Evolutionary conservation across 306 rosid genomes (phyloP).

Genomic region (Psophocarpus tetragonolobus): DNA sequence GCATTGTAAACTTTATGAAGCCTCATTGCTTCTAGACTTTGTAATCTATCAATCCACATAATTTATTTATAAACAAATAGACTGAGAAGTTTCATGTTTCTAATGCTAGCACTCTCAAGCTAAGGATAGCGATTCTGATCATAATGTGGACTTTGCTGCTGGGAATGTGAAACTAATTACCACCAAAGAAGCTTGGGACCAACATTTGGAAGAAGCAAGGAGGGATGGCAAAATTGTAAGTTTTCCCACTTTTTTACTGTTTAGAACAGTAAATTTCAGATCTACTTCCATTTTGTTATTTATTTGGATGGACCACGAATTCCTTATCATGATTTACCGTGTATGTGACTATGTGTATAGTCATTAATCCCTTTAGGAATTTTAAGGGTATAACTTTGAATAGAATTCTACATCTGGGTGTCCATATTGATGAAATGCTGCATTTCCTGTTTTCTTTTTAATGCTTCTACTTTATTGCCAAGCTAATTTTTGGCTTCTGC

Average conservation of each 20-base stretch:
- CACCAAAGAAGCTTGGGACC: conserved; percentile 81
- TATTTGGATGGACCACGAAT: conserved; percentile 19
- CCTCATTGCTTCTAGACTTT: conserved; percentile 20
- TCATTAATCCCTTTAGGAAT: not conserved
- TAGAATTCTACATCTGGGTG: conserved; percentile 12
- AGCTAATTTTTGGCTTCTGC: not conserved
- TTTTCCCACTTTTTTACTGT: conserved; percentile 13
- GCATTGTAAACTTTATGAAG: conserved; percentile 8
- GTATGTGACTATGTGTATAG: not conserved
- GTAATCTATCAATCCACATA: not conserved
- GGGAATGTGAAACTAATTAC: conserved; percentile 80
- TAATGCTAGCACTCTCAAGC: conserved; percentile 46
- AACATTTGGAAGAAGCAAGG: conserved; percentile 83
- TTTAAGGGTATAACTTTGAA: not conserved
- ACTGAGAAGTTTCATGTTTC: conserved; percentile 34
- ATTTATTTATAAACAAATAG: conserved; percentile 28
- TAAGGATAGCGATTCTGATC: conserved; percentile 57
- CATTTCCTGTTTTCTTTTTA: not conserved
- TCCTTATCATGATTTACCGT: not conserved
- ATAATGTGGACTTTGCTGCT: conserved; percentile 58
- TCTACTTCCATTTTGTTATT: conserved; percentile 9
- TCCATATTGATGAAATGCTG: not conserved
- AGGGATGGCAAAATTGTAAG: conserved; percentile 82
- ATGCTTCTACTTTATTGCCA: conserved; percentile 3
- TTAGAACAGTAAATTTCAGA: not conserved